phyloP scores from a whole-genome alignment of 1,284 basidiomycete genomes.

The Athelia sp. region DNA sequence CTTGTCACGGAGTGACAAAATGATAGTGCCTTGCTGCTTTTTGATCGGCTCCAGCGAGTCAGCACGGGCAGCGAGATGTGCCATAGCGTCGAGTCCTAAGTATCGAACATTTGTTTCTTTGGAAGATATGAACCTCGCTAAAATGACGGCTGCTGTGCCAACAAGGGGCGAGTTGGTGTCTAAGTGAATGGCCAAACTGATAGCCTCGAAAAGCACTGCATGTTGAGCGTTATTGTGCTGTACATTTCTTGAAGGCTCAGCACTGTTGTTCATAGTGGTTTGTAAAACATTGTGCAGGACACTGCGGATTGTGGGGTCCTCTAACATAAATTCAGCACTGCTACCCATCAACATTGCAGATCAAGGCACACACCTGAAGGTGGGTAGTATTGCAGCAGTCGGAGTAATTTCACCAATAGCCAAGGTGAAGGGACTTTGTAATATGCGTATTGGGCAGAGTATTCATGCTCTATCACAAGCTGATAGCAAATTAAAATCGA shows the following conservation, averaged over 20 bases:
- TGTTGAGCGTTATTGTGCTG: conserved; percentile 99
- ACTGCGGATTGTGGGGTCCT: conserved; percentile 76
- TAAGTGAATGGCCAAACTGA: conserved; percentile 94
- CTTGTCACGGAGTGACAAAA: conserved; percentile 90
- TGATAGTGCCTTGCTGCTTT: conserved; percentile 94
- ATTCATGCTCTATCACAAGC: conserved; percentile 91
- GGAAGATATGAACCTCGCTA: conserved; percentile 94
- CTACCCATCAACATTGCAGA: no score
- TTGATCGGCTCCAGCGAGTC: conserved; percentile 91
- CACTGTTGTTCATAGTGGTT: conserved; percentile 88
- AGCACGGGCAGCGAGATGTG: conserved; percentile 91
- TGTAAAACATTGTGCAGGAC: conserved; percentile 85
- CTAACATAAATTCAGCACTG: conserved; percentile 34
- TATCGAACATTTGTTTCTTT: conserved; percentile 99
- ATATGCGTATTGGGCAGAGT: conserved; percentile 86
- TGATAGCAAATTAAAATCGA: conserved; percentile 28
- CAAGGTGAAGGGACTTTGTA: conserved; percentile 98
- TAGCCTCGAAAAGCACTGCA: conserved; percentile 97
- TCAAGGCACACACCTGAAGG: conserved; percentile 62
- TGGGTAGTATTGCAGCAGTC: conserved; percentile 93
- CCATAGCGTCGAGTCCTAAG: conserved; percentile 97
- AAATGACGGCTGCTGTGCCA: conserved; percentile 83
- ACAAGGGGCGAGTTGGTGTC: conserved; percentile 91
- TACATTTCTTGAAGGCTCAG: conserved; percentile 90
- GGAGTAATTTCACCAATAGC: conserved; percentile 95